Percentiles rank a stretch among this genome's conserved stretches.
These are phyloP conservation scores for Evernia prunastri DNA, from an alignment of 495 filamentous ascomycete species.

Conservation along the genomic window DNA sequence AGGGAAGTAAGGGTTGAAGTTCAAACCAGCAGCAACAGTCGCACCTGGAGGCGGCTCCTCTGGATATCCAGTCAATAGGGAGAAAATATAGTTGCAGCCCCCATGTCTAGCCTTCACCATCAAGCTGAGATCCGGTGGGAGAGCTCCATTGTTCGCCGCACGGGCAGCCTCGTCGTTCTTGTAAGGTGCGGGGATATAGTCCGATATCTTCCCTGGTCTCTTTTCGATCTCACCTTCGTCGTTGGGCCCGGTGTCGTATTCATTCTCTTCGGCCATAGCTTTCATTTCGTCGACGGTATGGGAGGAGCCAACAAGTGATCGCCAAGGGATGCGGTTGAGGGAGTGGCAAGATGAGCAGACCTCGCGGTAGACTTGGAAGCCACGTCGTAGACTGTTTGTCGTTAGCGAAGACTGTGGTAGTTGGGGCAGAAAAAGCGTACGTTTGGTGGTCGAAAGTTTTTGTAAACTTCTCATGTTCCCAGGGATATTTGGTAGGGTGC, in stretches of 20 bases:
- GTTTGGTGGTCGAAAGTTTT: slow-evolving; percentile 96
- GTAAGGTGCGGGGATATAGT: slow-evolving; percentile 93
- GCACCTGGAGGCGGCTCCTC: slow-evolving; percentile 91
- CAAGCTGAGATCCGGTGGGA: slow-evolving; percentile 94
- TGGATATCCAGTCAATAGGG: slow-evolving; percentile 93
- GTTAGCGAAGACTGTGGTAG: not conserved
- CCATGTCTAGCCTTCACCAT: slow-evolving; percentile 97
- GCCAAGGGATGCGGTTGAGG: slow-evolving; percentile 87
- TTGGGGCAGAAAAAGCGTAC: slow-evolving; percentile 50
- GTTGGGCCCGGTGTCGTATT: slow-evolving; percentile 98
- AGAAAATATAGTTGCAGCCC: slow-evolving; percentile 98
- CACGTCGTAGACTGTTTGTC: slow-evolving; percentile 75
- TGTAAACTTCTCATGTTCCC: slow-evolving; percentile 83
- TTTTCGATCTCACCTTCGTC: slow-evolving; percentile 96
- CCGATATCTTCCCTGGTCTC: slow-evolving; percentile 94
- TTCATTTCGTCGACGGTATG: slow-evolving; percentile 98
- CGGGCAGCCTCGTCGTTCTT: slow-evolving; percentile 98
- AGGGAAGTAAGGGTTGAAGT: slow-evolving; percentile 99
- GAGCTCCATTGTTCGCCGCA: slow-evolving; percentile 95
- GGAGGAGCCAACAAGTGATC: slow-evolving; percentile 79
- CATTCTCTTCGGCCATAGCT: slow-evolving; percentile 91
- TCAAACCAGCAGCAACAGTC: slow-evolving; percentile 72
- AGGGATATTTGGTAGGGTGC: slow-evolving; percentile 87
- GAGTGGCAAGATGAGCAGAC: slow-evolving; percentile 98
- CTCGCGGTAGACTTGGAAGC: slow-evolving; percentile 99